Base-by-base conservation (phyloP, 495 filamentous ascomycete genomes). In the Podospora comata region DNA sequence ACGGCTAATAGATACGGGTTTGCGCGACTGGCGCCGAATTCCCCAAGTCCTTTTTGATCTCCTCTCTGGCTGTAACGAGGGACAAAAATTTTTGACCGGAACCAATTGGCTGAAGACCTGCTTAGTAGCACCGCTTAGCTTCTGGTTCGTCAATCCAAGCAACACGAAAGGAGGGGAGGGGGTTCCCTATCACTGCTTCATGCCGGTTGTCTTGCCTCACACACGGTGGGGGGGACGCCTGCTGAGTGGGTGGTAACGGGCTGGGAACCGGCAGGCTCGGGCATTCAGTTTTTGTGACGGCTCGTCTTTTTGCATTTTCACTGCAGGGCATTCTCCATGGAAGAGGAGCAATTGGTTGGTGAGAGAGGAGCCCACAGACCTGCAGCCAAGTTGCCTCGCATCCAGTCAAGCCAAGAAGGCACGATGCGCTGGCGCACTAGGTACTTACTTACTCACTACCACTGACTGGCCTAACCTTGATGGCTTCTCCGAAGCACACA, bases 331-430 rank as follows among this genome's bases (percentile, higher is more conserved):
- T 72, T 53, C 58, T 56, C 27, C 39, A 48, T 48, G 6, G 39
- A 56, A 68, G 67, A 61, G 72, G 30, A 67, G 73, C 39, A 69
- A 70, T 69, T 67, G 69, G 64, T 62, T 26, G 39, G 39, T 61
- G 59, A 54, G 61, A 57, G 62, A 72, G 60, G 48, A 70, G 70
- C 71, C 75, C 75, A 77, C 72, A 74, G 56, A 68, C 58, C 28
- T 56, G 62, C 39, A 30, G 75, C 72, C 75, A 77, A 73, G 75
- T 76, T 67, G 72, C 73, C 74, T 71, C 69, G 71, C 72, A 71
- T 68, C 65, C 56, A 4, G 20, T 18, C n/a, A 23, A 54, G 30
- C 4, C 54, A 23, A 26, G 39, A 48, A 13, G 15, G 9, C 7
- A 7, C 23, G 55, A 58, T 58, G 55, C 55, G 61, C 20, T 63